Evolutionary conservation across 805 yeast genomes (phyloP).

Genomic region (Candida yuanshanica): DNA sequence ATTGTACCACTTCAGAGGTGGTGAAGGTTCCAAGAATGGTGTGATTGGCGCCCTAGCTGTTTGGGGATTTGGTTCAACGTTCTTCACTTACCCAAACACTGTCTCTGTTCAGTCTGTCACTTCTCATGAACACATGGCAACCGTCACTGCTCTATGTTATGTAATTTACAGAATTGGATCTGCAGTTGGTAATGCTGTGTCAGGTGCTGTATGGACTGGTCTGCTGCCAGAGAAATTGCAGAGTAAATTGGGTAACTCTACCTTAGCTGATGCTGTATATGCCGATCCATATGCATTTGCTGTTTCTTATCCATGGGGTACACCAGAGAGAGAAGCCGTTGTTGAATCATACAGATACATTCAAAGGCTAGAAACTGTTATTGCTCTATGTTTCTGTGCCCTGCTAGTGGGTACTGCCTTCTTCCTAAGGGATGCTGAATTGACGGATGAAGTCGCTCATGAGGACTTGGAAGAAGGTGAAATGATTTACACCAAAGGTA

Average conservation of each 20-base stretch:
- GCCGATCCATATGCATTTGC: constrained; percentile 48
- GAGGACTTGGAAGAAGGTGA: constrained; percentile 20
- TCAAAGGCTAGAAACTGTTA: constrained; percentile 51
- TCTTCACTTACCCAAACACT: constrained; percentile 63
- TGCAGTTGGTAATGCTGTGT: constrained; percentile 56
- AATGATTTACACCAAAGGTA: constrained; percentile 13
- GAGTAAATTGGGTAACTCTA: constrained; percentile 30
- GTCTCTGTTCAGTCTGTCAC: constrained; percentile 56
- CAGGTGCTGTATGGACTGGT: constrained; percentile 75
- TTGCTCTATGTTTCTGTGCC: constrained; percentile 46
- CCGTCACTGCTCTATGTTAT: constrained; percentile 51
- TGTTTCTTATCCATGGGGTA: constrained; percentile 49
- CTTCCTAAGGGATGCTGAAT: constrained; percentile 46
- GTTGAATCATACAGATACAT: constrained; percentile 53
- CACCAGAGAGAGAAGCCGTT: constrained; percentile 53
- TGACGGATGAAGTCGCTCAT: constrained; percentile 27
- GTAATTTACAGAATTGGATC: constrained; percentile 58
- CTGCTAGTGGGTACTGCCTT: constrained; percentile 42
- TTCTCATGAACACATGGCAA: constrained; percentile 65
- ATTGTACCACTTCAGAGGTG: constrained; percentile 51
- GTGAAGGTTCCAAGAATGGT: constrained; percentile 44
- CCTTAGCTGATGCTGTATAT: constrained; percentile 43
- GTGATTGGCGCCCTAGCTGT: constrained; percentile 60
- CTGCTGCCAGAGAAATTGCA: constrained; percentile 38
- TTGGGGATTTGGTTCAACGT: constrained; percentile 66